phyloP scores from a whole-genome alignment of 495 filamentous ascomycete species.

The Xylaria scruposa region DNA sequence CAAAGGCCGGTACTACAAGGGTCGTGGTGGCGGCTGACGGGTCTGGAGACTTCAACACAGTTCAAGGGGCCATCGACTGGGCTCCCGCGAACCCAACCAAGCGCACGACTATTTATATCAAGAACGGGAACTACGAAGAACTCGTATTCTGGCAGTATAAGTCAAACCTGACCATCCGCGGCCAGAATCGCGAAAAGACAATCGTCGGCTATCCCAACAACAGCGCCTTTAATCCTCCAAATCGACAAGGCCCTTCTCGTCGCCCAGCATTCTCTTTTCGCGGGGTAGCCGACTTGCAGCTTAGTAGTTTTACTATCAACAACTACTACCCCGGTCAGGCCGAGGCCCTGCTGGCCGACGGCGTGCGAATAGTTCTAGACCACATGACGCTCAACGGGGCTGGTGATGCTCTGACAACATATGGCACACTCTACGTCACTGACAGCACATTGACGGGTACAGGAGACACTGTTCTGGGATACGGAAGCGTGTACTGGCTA shows the following conservation, averaged over 20 bases:
- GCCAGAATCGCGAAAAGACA: slow-evolving; percentile 24
- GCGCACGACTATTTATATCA: slow-evolving; percentile 23
- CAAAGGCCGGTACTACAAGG: slow-evolving; percentile 6
- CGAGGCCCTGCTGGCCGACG: slow-evolving; percentile 27
- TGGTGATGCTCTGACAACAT: slow-evolving; percentile 32
- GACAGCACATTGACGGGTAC: slow-evolving; percentile 28
- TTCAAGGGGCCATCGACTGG: slow-evolving; percentile 34
- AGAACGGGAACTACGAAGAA: slow-evolving; percentile 32
- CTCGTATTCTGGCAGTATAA: slow-evolving; percentile 33
- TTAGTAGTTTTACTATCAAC: slow-evolving; percentile 26
- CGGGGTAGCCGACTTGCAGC: slow-evolving; percentile 29
- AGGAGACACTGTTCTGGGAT: slow-evolving; percentile 30
- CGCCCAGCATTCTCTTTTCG: slow-evolving; percentile 30
- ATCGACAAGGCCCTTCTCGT: slow-evolving; percentile 30
- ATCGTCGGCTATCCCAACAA: slow-evolving; percentile 33
- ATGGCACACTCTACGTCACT: slow-evolving; percentile 28
- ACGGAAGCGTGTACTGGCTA: slow-evolving; percentile 27
- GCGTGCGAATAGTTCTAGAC: slow-evolving; percentile 25
- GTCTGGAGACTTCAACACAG: slow-evolving; percentile 32
- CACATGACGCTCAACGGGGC: slow-evolving; percentile 31
- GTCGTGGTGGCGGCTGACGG: slow-evolving; percentile 29
- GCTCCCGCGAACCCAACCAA: slow-evolving; percentile 23
- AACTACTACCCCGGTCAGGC: slow-evolving; percentile 33
- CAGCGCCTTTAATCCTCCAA: slow-evolving; percentile 33
- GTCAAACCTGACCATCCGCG: slow-evolving; percentile 26